These are phyloP conservation scores for Eucalyptus tenuipes DNA, from an alignment of 345 rosid species.

Conservation along the genomic window DNA sequence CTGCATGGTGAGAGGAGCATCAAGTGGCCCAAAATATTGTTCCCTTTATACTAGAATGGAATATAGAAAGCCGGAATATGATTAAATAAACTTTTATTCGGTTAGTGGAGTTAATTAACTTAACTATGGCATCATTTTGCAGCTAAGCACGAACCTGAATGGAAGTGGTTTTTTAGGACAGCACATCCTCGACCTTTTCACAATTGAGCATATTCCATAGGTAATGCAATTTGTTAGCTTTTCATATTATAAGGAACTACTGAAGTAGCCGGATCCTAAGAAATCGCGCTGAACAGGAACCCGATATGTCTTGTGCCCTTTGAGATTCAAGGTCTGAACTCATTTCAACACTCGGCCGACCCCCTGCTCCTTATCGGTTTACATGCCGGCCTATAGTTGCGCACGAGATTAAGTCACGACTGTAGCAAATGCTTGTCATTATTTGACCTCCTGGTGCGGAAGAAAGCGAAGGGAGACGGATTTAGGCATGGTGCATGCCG, in stretches of 20 bases:
- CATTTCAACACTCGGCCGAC: not conserved
- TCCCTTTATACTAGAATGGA: not conserved
- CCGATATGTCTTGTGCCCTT: not conserved
- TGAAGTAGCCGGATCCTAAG: not conserved
- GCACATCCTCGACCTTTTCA: not conserved
- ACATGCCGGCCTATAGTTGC: not conserved
- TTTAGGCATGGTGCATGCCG: not conserved
- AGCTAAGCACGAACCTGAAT: not conserved
- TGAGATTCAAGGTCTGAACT: not conserved
- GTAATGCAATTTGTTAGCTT: not conserved
- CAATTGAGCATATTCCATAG: not conserved
- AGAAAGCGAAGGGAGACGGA: not conserved
- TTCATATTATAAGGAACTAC: not conserved
- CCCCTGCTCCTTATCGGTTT: not conserved
- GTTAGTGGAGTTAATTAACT: not conserved
- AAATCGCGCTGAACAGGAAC: not conserved
- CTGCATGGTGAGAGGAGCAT: not conserved
- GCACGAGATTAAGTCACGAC: not conserved
- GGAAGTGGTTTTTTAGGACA: not conserved
- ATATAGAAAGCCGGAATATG: not conserved
- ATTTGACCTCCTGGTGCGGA: not conserved
- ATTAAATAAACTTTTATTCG: not conserved
- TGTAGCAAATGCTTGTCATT: not conserved
- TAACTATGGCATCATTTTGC: not conserved
- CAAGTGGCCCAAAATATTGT: not conserved